Conservation (phyloP, 2,329 filamentous ascomycete species). For the Exophiala dermatitidis region DNA sequence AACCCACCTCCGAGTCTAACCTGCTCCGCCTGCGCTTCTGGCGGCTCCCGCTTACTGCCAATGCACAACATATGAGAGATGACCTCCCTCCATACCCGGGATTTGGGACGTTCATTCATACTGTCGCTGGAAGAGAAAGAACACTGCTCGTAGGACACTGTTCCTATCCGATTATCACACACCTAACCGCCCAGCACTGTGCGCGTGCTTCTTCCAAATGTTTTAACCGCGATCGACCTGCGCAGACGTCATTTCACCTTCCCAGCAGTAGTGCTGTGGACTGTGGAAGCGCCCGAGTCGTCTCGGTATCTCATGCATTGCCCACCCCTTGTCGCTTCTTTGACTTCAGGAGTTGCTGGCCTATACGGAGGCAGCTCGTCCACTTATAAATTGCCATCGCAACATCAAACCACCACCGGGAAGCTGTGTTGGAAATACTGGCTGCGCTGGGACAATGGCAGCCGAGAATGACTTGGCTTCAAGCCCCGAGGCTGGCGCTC, state of each 20-base stretch:
- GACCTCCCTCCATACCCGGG: neutral
- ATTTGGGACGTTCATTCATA: too few species aligned
- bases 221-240: neutral
- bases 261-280: constrained; percentile 6
- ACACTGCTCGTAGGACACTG: too few species aligned
- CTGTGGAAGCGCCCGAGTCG: constrained; percentile 14
- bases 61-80: constrained; percentile 3
- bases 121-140: too few species aligned
- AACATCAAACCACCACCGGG: too few species aligned
- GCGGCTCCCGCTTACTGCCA: constrained; percentile 19
- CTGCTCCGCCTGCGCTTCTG: constrained; percentile 20
- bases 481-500: constrained; percentile 11
- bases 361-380: too few species aligned
- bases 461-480: constrained; percentile 7
- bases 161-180: neutral
- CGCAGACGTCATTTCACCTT: constrained; percentile 6
- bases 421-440: neutral
- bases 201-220: too few species aligned
- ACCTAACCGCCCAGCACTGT: too few species aligned
- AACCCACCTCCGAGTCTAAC: constrained; percentile 1
- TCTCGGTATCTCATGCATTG: constrained; percentile 7
- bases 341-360: constrained; percentile 8
- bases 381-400: constrained; percentile 4
- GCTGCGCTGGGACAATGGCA: neutral
- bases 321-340: constrained; percentile 1